Evolutionary conservation across 495 filamentous ascomycete genomes (phyloP).

Genomic region (Penicillium herquei): DNA sequence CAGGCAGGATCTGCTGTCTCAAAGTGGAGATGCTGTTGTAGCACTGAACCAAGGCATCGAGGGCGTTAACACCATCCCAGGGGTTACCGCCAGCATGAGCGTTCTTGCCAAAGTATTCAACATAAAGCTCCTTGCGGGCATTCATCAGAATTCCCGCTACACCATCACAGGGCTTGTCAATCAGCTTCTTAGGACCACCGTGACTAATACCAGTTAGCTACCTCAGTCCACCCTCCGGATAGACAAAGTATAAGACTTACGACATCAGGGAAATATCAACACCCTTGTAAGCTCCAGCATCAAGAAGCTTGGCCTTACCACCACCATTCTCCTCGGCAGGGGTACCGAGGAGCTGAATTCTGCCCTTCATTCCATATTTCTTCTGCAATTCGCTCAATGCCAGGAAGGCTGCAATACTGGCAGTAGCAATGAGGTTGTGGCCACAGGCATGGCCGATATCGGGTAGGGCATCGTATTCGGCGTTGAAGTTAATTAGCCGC

Average conservation of each 20-base stretch:
- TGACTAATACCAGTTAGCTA: conserved; percentile 20
- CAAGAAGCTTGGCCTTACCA: conserved; percentile 64
- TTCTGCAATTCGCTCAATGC: conserved; percentile 46
- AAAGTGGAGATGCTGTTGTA: conserved; percentile 63
- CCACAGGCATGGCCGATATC: conserved; percentile 66
- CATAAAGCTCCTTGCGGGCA: conserved; percentile 36
- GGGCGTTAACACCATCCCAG: conserved; percentile 63
- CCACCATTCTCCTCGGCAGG: conserved; percentile 72
- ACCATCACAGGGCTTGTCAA: conserved; percentile 21
- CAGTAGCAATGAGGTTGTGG: conserved; percentile 67
- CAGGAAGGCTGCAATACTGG: conserved; percentile 58
- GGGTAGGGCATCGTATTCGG: conserved; percentile 55
- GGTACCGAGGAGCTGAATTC: conserved; percentile 63
- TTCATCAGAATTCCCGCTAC: conserved; percentile 37
- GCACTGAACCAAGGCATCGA: conserved; percentile 58
- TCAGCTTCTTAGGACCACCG: conserved; percentile 28
- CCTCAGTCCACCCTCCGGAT: no score
- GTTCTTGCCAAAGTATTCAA: conserved; percentile 33
- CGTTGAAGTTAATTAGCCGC: conserved; percentile 45
- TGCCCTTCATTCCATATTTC: conserved; percentile 48
- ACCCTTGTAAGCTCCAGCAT: conserved; percentile 60
- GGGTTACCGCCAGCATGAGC: conserved; percentile 60
- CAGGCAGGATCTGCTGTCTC: conserved; percentile 61
- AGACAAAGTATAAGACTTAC: conserved; percentile 29
- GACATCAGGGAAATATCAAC: conserved; percentile 68